Conservation (phyloP, 1,139 yeast genomes). For the Zygosaccharomyces sapae region DNA sequence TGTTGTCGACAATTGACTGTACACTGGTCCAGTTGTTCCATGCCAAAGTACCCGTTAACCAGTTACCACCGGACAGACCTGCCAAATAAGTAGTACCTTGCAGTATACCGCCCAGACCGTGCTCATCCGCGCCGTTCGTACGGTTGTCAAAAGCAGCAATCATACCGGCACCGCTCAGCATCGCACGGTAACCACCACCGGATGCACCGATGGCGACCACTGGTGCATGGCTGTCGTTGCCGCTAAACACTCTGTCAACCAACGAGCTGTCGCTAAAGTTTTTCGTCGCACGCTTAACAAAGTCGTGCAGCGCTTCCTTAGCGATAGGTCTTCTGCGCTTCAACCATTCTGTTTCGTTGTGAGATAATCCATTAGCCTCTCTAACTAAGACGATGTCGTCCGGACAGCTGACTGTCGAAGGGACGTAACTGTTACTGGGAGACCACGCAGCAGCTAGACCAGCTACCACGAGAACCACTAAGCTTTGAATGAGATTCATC, state of each 20-base stretch:
- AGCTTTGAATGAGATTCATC: background rate
- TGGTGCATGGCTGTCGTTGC: slow-evolving; percentile 18
- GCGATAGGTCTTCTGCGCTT: slow-evolving; percentile 50
- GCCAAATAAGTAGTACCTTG: slow-evolving; percentile 68
- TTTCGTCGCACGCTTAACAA: slow-evolving; percentile 55
- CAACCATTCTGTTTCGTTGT: slow-evolving; percentile 37
- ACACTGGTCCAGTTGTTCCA: slow-evolving; percentile 78
- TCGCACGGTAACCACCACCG: slow-evolving; percentile 92
- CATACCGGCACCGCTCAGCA: slow-evolving; percentile 83
- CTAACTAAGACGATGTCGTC: slow-evolving; percentile 37
- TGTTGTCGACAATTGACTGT: slow-evolving; percentile 45
- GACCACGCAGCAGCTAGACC: slow-evolving; percentile 44
- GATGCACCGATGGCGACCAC: slow-evolving; percentile 69
- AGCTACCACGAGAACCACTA: slow-evolving; percentile 6
- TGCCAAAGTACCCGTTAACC: slow-evolving; percentile 60
- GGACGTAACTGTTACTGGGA: slow-evolving; percentile 60
- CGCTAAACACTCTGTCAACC: slow-evolving; percentile 38
- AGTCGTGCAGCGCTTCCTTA: slow-evolving; percentile 50
- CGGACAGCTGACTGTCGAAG: slow-evolving; percentile 58
- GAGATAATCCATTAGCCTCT: slow-evolving; percentile 36
- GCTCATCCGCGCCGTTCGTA: slow-evolving; percentile 51
- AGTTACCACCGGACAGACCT: slow-evolving; percentile 48
- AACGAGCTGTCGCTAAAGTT: slow-evolving; percentile 41
- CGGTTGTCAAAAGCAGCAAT: slow-evolving; percentile 73
- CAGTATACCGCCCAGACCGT: slow-evolving; percentile 73